phyloP scores from a whole-genome alignment of 768 basidiomycete species.

The Amylocystis lapponica region DNA sequence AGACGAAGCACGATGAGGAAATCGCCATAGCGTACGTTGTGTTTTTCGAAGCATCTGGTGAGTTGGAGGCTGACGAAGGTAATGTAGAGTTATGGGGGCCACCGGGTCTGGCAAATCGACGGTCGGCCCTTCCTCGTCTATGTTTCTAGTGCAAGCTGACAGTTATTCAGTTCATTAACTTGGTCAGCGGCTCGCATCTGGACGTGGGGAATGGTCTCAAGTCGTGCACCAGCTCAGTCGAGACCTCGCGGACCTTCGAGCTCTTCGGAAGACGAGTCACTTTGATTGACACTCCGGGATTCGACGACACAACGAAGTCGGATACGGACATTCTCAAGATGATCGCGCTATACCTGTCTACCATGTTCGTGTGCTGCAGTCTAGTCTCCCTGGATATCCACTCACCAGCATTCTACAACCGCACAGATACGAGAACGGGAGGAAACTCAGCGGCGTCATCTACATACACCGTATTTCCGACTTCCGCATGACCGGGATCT shows the following conservation, averaged over 20 bases:
- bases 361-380: constrained; percentile 3
- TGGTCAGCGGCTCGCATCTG: constrained; percentile 12
- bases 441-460: constrained; percentile 15
- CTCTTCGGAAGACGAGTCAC: constrained; percentile 5
- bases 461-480: constrained; percentile 22
- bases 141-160: too few relatives aligned
- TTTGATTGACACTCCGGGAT: constrained; percentile 16
- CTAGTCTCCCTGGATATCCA: too few relatives aligned
- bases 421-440: constrained; percentile 11
- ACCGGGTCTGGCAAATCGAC: constrained; percentile 9
- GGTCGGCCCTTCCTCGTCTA: neutral
- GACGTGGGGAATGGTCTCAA: constrained; percentile 3
- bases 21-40: constrained; percentile 3
- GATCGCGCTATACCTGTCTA: constrained; percentile 5
- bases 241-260: constrained; percentile 1
- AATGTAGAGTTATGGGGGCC: constrained; percentile 6
- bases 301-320: constrained; percentile 11
- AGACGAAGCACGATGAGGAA: constrained; percentile 2
- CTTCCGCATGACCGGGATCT: constrained; percentile 10
- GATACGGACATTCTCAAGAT: constrained; percentile 10
- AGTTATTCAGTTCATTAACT: constrained; percentile 13
- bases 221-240: constrained; percentile 11
- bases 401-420: too few relatives aligned
- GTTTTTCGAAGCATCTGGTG: too few relatives aligned
- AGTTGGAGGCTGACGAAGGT: neutral